Conservation (phyloP, 2,329 filamentous ascomycete species). For the Trichoderma breve region DNA sequence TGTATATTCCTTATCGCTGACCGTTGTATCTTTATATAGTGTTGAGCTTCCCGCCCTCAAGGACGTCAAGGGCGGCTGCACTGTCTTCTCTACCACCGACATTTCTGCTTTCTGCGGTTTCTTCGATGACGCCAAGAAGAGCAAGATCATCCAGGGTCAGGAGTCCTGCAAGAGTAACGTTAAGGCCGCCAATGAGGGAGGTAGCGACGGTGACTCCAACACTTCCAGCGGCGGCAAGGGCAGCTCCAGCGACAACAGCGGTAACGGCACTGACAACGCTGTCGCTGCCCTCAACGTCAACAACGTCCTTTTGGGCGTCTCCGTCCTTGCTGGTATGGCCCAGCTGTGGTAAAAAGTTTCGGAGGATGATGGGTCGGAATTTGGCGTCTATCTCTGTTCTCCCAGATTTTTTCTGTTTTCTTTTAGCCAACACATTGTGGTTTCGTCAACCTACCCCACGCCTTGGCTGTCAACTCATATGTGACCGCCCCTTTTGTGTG, state of each 20-base stretch:
- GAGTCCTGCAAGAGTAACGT: conserved; percentile 52
- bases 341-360: conserved; percentile 49
- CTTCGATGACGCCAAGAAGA: conserved; percentile 43
- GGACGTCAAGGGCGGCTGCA: conserved; percentile 70
- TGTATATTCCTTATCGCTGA: not conserved
- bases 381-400: conserved; percentile 38
- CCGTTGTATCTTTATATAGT: conserved; percentile 42
- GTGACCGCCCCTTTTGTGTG: conserved; percentile 18
- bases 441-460: conserved; percentile 30
- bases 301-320: conserved; percentile 46
- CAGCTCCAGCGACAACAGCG: conserved; percentile 28
- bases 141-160: conserved; percentile 41
- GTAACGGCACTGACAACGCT: conserved; percentile 37
- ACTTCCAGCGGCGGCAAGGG: conserved; percentile 26
- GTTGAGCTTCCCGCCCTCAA: conserved; percentile 66
- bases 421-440: conserved; percentile 36
- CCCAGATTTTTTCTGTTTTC: conserved; percentile 35
- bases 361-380: conserved; percentile 33
- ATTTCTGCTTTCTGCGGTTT: conserved; percentile 56
- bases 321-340: conserved; percentile 46
- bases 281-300: conserved; percentile 47
- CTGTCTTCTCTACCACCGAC: conserved; percentile 63
- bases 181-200: conserved; percentile 50
- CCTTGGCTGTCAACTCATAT: conserved; percentile 20
- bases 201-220: conserved; percentile 31